phyloP scores from a whole-genome alignment of 1,284 basidiomycete genomes.

The Pseudozyma thailandica region DNA sequence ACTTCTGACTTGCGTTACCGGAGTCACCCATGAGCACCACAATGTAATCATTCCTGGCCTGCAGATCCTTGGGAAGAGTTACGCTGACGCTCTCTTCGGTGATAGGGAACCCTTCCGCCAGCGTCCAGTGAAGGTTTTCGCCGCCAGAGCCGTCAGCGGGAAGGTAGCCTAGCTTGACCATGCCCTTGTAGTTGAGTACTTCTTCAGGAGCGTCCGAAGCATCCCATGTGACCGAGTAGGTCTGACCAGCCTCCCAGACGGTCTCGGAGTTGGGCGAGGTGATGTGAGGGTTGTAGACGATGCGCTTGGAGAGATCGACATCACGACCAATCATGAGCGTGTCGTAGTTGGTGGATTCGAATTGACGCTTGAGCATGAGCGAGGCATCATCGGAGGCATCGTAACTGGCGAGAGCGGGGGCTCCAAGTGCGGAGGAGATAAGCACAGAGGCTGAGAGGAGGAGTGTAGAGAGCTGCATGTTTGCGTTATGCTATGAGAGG shows the following conservation, averaged over 20 bases:
- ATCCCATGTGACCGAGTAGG: constrained; percentile 36
- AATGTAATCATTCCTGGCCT: constrained; percentile 35
- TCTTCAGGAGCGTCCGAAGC: constrained; percentile 30
- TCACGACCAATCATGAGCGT: constrained; percentile 21
- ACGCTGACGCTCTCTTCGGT: constrained; percentile 17
- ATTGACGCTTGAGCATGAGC: constrained; percentile 43
- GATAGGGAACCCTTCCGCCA: constrained; percentile 35
- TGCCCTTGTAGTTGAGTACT: constrained; percentile 13
- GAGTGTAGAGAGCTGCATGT: constrained; percentile 33
- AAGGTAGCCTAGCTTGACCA: constrained; percentile 44
- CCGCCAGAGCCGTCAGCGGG: constrained; percentile 43
- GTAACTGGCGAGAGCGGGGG: constrained; percentile 7
- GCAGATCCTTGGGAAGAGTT: constrained; percentile 28
- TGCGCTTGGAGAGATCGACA: constrained; percentile 23
- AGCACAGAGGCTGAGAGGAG: constrained; percentile 29
- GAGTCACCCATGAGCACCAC: constrained; percentile 47
- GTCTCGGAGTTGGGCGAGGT: constrained; percentile 21
- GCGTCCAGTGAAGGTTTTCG: constrained; percentile 35
- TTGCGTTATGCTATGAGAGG: not conserved
- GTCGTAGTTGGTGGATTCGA: constrained; percentile 23
- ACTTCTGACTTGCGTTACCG: constrained; percentile 23
- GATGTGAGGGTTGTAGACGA: constrained; percentile 51
- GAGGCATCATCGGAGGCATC: constrained; percentile 13
- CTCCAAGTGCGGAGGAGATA: constrained; percentile 15
- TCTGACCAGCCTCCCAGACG: constrained; percentile 36